Conservation (phyloP, 1,284 basidiomycete genomes). For the Quambalaria eucalypti region DNA sequence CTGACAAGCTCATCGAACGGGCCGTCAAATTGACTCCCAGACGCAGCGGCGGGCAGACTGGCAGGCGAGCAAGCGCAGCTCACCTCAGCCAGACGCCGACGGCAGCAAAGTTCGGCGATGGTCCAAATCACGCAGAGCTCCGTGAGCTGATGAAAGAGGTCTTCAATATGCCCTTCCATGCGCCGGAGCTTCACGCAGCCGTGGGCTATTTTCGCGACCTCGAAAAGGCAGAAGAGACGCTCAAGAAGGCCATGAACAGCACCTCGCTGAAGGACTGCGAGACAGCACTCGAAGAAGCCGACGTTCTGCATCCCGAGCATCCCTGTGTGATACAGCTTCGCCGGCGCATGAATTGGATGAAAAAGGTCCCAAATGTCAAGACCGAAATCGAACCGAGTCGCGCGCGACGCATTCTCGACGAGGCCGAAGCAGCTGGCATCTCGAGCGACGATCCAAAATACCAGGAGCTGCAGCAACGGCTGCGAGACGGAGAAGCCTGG, state of each 20-base stretch:
- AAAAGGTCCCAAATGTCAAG: too few relatives aligned
- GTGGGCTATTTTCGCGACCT: slow-evolving; percentile 58
- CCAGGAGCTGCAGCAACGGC: slow-evolving; percentile 15
- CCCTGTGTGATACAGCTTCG: too few relatives aligned
- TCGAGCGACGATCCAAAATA: too few relatives aligned
- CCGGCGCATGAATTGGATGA: too few relatives aligned
- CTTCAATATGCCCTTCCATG: slow-evolving; percentile 67
- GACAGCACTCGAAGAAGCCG: background rate
- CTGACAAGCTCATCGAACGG: slow-evolving; percentile 24
- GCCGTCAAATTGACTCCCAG: background rate
- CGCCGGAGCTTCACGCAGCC: slow-evolving; percentile 59
- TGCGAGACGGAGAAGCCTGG: slow-evolving; percentile 24
- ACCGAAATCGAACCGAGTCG: too few relatives aligned
- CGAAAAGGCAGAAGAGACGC: slow-evolving; percentile 31
- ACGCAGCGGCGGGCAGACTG: background rate
- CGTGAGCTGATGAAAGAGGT: slow-evolving; percentile 63
- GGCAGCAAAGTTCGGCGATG: background rate
- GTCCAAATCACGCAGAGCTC: slow-evolving; percentile 54
- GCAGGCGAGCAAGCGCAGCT: background rate
- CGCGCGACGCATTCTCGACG: too few relatives aligned
- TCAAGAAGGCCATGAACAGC: background rate
- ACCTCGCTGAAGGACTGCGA: background rate
- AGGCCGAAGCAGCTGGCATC: too few relatives aligned
- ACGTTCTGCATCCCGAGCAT: too few relatives aligned
- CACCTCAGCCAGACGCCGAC: background rate